A percentile compares a stretch with the other conserved stretches of the same genome.
These are phyloP conservation scores for Podila horticola DNA, from an alignment of 192 early-diverging fungal species.

Conservation along the genomic window DNA sequence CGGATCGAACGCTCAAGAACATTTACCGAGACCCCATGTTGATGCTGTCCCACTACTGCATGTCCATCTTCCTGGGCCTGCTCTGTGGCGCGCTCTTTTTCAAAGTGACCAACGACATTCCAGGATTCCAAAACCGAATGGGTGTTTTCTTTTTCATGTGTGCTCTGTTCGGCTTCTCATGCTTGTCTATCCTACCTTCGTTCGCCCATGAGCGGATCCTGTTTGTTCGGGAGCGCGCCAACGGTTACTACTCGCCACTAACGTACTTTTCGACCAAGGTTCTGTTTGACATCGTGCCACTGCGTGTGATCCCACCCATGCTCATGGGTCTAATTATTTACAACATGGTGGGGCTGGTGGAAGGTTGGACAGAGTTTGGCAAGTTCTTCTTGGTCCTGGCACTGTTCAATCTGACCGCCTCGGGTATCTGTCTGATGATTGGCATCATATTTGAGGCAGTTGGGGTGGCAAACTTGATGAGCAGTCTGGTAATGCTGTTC, in stretches of 20 bases:
- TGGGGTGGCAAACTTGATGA: conserved; percentile 77
- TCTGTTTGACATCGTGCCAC: conserved; percentile 79
- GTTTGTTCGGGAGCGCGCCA: conserved; percentile 77
- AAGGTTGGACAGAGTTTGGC: conserved; percentile 64
- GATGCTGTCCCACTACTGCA: conserved; percentile 77
- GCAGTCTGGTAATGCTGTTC: conserved; percentile 83
- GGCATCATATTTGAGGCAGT: conserved; percentile 73
- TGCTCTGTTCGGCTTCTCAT: conserved; percentile 76
- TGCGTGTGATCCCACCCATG: conserved; percentile 83
- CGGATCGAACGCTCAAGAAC: conserved; percentile 82
- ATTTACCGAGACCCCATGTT: conserved; percentile 83
- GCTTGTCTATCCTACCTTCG: conserved; percentile 68
- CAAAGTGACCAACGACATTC: conserved; percentile 67
- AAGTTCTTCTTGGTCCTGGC: conserved; percentile 80
- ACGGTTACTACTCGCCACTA: conserved; percentile 73
- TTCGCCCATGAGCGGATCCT: conserved; percentile 71
- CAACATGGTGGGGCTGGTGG: conserved; percentile 82
- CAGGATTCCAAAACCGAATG: conserved; percentile 81
- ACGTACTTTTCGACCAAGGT: conserved; percentile 74
- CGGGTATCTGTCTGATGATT: conserved; percentile 77
- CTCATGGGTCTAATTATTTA: conserved; percentile 82
- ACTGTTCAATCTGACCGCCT: conserved; percentile 81
- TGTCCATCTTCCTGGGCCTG: conserved; percentile 74
- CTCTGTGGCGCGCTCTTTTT: conserved; percentile 70
- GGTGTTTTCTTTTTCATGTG: conserved; percentile 80